Percentiles rank a stretch among this genome's conserved stretches.
Conservation (phyloP, 2,329 filamentous ascomycete genomes). For the Berkeleyomyces rouxiae region DNA sequence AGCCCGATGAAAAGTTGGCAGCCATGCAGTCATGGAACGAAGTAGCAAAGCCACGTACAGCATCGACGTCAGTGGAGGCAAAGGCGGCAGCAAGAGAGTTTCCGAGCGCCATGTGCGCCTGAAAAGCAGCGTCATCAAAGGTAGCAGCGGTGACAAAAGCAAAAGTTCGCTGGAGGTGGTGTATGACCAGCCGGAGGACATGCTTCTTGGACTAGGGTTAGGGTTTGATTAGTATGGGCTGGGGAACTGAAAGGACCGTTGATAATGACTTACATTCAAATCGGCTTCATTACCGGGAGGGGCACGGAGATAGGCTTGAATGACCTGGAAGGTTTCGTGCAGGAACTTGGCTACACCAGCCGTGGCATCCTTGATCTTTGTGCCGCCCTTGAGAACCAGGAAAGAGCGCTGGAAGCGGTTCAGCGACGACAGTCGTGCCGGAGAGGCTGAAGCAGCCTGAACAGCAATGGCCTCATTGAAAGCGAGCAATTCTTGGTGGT, state of each 20-base stretch:
- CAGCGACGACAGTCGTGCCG: conserved; percentile 34
- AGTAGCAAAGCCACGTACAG: conserved; percentile 21
- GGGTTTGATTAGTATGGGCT: not conserved
- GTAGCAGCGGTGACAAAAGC: conserved; percentile 25
- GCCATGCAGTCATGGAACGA: conserved; percentile 28
- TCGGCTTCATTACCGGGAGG: not conserved
- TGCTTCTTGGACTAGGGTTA: conserved; percentile 12
- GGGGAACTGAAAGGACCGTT: not conserved
- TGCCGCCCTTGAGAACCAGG: conserved; percentile 35
- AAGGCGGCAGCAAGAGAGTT: conserved; percentile 1
- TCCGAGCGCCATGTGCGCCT: conserved; percentile 41
- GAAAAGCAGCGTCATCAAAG: conserved; percentile 48
- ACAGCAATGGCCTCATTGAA: conserved; percentile 27
- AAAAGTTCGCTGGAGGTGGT: conserved; percentile 40
- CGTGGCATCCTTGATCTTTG: conserved; percentile 45
- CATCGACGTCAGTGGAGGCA: not conserved
- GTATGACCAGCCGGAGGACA: conserved; percentile 26
- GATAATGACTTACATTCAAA: conserved; percentile 7
- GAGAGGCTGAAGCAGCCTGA: conserved; percentile 27
- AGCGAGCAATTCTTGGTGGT: conserved; percentile 28
- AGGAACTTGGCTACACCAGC: conserved; percentile 37
- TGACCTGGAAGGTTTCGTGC: conserved; percentile 20
- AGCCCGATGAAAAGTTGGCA: conserved; percentile 48
- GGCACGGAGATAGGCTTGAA: conserved; percentile 28
- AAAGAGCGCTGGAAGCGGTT: conserved; percentile 45